A percentile compares a stretch with the other conserved stretches of the same genome.
These are phyloP conservation scores for Rhizoclosmatium globosum DNA, from an alignment of 192 early-diverging fungal species.

Conservation along the genomic window DNA sequence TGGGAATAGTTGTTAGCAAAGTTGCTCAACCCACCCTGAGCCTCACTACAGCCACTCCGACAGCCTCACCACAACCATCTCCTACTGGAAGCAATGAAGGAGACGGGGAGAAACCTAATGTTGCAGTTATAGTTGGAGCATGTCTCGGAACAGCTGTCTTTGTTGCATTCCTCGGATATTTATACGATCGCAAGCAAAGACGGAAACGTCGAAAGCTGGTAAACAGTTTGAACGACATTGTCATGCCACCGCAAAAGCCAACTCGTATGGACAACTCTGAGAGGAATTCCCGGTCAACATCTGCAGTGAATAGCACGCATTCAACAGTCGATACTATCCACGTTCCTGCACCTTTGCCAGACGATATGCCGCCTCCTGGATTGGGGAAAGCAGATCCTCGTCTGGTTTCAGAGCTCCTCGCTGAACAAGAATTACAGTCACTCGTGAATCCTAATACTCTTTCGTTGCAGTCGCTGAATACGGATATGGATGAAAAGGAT, in stretches of 20 bases:
- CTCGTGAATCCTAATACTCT: background rate
- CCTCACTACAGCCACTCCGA: background rate
- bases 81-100: no score
- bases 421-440: background rate
- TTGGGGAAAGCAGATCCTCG: background rate
- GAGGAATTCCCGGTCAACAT: background rate
- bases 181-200: background rate
- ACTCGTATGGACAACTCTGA: background rate
- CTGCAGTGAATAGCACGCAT: background rate
- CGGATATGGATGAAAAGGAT: background rate
- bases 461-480: background rate
- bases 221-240: constrained; percentile 8
- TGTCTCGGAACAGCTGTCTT: background rate
- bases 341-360: background rate
- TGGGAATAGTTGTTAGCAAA: no score
- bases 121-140: no score
- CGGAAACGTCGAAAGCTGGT: background rate
- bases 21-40: no score
- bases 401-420: background rate
- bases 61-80: background rate
- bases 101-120: no score
- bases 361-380: background rate
- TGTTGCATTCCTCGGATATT: background rate
- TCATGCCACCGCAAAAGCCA: background rate
- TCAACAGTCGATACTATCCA: background rate